Conservation (phyloP, 2,329 filamentous ascomycete genomes). For the Colletotrichum aenigma region DNA sequence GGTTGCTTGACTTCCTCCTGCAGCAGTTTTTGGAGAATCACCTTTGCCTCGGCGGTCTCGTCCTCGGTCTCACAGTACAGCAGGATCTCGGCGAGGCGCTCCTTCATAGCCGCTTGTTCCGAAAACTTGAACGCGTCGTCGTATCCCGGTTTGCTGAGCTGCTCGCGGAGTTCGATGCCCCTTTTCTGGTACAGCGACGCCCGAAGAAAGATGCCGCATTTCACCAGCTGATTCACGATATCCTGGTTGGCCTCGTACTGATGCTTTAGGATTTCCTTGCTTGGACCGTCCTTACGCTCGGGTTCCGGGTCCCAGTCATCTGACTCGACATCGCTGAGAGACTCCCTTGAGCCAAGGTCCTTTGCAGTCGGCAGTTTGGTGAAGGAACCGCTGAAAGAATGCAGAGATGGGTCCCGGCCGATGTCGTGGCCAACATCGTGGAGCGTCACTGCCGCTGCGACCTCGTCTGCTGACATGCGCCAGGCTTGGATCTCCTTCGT, state of each 20-base stretch:
- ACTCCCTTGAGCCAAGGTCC: background rate
- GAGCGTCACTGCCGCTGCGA: conserved; percentile 27
- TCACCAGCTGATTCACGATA: conserved; percentile 24
- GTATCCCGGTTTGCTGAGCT: conserved; percentile 15
- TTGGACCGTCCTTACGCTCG: conserved; percentile 21
- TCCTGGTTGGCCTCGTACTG: conserved; percentile 27
- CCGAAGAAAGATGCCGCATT: conserved; percentile 24
- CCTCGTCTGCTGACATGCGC: conserved; percentile 29
- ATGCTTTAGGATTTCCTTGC: conserved; percentile 23
- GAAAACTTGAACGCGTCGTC: conserved; percentile 13
- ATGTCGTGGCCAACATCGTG: conserved; percentile 16
- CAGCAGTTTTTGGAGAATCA: conserved; percentile 24
- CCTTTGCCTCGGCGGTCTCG: conserved; percentile 23
- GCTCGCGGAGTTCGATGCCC: conserved; percentile 26
- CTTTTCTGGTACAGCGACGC: conserved; percentile 27
- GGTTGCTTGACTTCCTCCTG: conserved; percentile 18
- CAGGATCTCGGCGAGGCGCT: conserved; percentile 29
- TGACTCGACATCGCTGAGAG: background rate
- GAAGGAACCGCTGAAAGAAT: background rate
- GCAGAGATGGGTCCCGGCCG: background rate
- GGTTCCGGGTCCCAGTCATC: conserved; percentile 30
- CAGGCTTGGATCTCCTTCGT: conserved; percentile 27
- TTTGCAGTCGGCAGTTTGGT: background rate
- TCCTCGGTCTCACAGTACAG: conserved; percentile 23
- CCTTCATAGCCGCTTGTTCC: conserved; percentile 26